phyloP scores from a whole-genome alignment of 371 early-diverging fungal genomes.

The Catenaria anguillulae region DNA sequence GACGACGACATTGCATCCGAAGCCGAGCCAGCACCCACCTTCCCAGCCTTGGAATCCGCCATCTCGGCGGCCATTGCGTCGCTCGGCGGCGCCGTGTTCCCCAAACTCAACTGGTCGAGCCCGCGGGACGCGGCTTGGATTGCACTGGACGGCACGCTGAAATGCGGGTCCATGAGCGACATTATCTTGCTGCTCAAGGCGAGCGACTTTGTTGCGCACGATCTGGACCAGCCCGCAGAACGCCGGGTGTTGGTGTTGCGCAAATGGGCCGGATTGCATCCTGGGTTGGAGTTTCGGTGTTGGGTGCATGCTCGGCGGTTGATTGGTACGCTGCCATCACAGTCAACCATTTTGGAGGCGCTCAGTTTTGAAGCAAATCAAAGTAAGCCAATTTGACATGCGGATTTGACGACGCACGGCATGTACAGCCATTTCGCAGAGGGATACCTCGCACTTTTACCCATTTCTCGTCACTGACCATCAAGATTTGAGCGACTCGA shows the following conservation, averaged over 20 bases:
- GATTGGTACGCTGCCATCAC: conserved; percentile 37
- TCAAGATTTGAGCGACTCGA: conserved; percentile 36
- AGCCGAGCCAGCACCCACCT: conserved; percentile 7
- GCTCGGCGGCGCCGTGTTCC: conserved; percentile 71
- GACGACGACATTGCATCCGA: conserved; percentile 21
- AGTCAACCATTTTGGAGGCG: neutral
- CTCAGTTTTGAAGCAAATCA: too few species aligned
- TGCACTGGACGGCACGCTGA: conserved; percentile 52
- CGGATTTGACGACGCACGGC: too few species aligned
- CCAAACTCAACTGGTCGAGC: conserved; percentile 86
- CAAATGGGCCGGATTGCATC: conserved; percentile 68
- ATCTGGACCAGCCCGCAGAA: conserved; percentile 56
- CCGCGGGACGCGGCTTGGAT: conserved; percentile 92
- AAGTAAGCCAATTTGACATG: too few species aligned
- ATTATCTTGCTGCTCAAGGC: conserved; percentile 74
- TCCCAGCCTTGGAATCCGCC: conserved; percentile 40
- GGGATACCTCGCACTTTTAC: conserved; percentile 15
- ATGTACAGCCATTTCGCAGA: conserved; percentile 16
- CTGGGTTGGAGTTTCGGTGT: conserved; percentile 84
- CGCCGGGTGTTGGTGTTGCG: conserved; percentile 47
- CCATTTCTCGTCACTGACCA: conserved; percentile 41
- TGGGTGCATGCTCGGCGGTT: conserved; percentile 56
- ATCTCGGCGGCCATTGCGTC: conserved; percentile 50
- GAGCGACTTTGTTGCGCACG: conserved; percentile 74
- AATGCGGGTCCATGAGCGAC: conserved; percentile 58